A percentile compares a stretch with the other conserved stretches of the same genome.
Evolutionary conservation across 176 grass and related monocot species (phyloP).

Genomic region (Raddia distichophylla): DNA sequence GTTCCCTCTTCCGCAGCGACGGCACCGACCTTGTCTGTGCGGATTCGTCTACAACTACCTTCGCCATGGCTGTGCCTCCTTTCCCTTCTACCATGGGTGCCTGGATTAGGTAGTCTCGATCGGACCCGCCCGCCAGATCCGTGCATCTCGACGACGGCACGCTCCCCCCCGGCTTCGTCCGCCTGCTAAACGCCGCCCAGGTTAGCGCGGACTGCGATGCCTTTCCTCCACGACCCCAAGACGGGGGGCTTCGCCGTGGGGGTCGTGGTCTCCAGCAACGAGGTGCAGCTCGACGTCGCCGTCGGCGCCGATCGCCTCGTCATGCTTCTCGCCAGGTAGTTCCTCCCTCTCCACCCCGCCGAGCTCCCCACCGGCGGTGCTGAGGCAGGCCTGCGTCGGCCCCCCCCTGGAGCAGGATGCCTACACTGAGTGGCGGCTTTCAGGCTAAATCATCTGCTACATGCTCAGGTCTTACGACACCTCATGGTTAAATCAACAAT

Average conservation of each 20-base stretch:
- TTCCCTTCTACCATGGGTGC: too few relatives aligned
- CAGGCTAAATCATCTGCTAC: too few relatives aligned
- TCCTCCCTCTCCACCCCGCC: slow-evolving; percentile 71
- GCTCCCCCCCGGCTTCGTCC: slow-evolving; percentile 40
- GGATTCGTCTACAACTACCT: too few relatives aligned
- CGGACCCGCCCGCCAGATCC: slow-evolving; percentile 23
- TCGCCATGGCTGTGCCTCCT: too few relatives aligned
- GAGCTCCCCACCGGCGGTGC: slow-evolving; percentile 28
- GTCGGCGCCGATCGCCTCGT: slow-evolving; percentile 79
- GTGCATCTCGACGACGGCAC: slow-evolving; percentile 30
- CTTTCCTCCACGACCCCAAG: slow-evolving; percentile 65
- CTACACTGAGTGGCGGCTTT: too few relatives aligned
- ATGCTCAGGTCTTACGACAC: too few relatives aligned
- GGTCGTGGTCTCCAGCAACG: slow-evolving; percentile 74
- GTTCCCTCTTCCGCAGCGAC: too few relatives aligned
- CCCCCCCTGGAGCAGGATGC: slow-evolving; percentile 40
- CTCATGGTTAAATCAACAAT: too few relatives aligned
- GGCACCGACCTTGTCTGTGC: too few relatives aligned
- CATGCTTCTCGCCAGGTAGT: slow-evolving; percentile 79
- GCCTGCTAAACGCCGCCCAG: slow-evolving; percentile 17
- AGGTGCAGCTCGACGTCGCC: slow-evolving; percentile 79
- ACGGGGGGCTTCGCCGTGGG: slow-evolving; percentile 72
- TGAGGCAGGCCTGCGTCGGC: slow-evolving; percentile 9
- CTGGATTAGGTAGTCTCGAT: neutral
- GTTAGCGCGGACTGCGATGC: too few relatives aligned